Base-by-base conservation (phyloP, 2,329 filamentous ascomycete species). In the Trichoderma pleuroti region DNA sequence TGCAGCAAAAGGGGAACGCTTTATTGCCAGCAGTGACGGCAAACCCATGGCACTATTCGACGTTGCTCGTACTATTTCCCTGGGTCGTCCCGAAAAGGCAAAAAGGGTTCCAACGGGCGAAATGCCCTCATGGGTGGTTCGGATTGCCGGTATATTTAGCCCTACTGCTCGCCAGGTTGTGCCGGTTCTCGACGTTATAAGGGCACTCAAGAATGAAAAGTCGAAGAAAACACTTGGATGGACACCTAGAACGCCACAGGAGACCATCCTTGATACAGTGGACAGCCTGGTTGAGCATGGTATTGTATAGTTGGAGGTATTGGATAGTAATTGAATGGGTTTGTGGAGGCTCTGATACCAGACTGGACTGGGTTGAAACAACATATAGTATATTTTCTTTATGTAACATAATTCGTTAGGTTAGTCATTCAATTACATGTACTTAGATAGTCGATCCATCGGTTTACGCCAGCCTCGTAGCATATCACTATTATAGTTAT, bases 1-100 rank as follows among this genome's bases (percentile, higher is more conserved):
- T 1, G 73, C 69, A 11, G 77, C 76, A 5, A 73, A 69, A 1
- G 73, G 74, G 5, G 73, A 76, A 69, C 74, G 78, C 5, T 77
- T 80, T 60, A 70, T 80, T 1, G 70, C 78, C 2, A 72, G 74
- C 21, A n/a, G 60, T 21, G 68, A 70, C 24, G 60, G 60, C 8
- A 56, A 57, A 18, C 59, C 68, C 16, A 16, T 65, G 46, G 60
- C 68, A 1, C 46, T 70, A 1, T 28, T 70, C 18, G 49, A 63
- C 1, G 49, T 70, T 21, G 68, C 68, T 32, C 59, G 34, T 5
- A 54, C 46, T 14, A 70, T 70, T n/a, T 64, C 59, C 5, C 34
- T 57, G 34, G 46, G 60, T 4, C 30, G 68, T 14, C 60, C 68
- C 16, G 24, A 57, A 14, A 56, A 56, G 24, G 68, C 68, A 24